Conservation (phyloP, 495 filamentous ascomycete species). For the Friedmanniomyces simplex region DNA sequence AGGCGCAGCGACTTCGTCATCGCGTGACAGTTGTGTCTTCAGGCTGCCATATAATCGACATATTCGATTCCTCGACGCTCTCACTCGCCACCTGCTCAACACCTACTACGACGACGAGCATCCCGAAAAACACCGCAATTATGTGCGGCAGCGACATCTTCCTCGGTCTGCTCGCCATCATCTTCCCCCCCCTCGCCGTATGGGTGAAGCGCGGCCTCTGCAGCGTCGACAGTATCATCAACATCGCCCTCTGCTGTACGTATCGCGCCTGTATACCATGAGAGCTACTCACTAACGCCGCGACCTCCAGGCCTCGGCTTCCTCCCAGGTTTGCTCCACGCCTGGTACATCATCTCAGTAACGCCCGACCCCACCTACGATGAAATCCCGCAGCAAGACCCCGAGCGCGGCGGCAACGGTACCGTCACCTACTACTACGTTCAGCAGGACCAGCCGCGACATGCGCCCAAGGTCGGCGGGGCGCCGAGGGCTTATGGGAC, state of each 20-base stretch:
- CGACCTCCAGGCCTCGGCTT: slow-evolving; percentile 51
- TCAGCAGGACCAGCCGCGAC: slow-evolving; percentile 28
- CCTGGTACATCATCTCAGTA: slow-evolving; percentile 96
- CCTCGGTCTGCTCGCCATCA: slow-evolving; percentile 73
- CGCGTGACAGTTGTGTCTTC: background rate
- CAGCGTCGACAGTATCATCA: slow-evolving; percentile 87
- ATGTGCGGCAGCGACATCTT: slow-evolving; percentile 76
- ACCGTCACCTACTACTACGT: slow-evolving; percentile 37
- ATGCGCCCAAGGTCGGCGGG: slow-evolving; percentile 1
- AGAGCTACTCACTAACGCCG: slow-evolving; percentile 20
- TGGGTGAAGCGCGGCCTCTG: slow-evolving; percentile 85
- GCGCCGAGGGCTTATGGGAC: slow-evolving; percentile 26
- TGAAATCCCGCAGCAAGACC: slow-evolving; percentile 52
- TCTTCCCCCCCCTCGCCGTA: slow-evolving; percentile 93
- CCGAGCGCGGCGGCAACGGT: slow-evolving; percentile 34
- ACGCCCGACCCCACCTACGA: slow-evolving; percentile 64
- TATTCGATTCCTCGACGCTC: no score
- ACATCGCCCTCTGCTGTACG: slow-evolving; percentile 67
- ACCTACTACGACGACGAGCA: background rate
- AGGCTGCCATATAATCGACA: no score
- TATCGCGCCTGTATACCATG: background rate
- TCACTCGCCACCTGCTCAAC: background rate
- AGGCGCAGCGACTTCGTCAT: background rate
- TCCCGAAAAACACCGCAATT: background rate
- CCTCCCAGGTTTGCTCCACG: slow-evolving; percentile 82